Conservation (phyloP, 129 eudicot genomes). For the Flaveria bidentis region DNA sequence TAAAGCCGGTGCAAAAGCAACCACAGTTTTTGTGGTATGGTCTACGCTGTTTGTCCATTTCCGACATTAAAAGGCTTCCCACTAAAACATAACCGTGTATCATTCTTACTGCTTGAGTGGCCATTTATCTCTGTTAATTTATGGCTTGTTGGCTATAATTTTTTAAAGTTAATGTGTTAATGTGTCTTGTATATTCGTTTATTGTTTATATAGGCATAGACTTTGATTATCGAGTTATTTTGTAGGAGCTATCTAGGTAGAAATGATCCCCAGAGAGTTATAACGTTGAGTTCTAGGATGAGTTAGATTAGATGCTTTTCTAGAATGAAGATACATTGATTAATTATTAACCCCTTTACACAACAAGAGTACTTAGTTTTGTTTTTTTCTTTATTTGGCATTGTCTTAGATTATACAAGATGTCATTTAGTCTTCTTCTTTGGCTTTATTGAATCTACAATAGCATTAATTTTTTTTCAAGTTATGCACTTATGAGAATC, state of each 20-base stretch:
- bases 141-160: neutral
- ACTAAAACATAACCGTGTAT: neutral
- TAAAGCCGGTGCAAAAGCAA: conserved; percentile 10
- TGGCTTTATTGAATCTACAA: neutral
- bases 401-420: too few relatives aligned
- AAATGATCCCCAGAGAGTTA: neutral
- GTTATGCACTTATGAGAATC: neutral
- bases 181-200: neutral
- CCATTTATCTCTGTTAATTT: conserved; percentile 1
- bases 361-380: too few relatives aligned
- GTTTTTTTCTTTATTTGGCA: too few relatives aligned
- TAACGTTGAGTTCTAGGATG: neutral
- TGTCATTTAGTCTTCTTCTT: too few relatives aligned
- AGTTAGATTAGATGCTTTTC: neutral
- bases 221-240: neutral
- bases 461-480: neutral
- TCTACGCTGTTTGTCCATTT: conserved; percentile 14
- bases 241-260: neutral
- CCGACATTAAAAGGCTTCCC: conserved; percentile 13
- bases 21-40: conserved; percentile 26
- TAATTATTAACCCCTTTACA: too few relatives aligned
- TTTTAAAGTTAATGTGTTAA: neutral
- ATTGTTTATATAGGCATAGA: conserved; percentile 2
- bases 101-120: neutral
- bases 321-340: too few relatives aligned